Evolutionary conservation across 164 flowering plant species (phyloP).

Genomic region (Brasenia schreberi): DNA sequence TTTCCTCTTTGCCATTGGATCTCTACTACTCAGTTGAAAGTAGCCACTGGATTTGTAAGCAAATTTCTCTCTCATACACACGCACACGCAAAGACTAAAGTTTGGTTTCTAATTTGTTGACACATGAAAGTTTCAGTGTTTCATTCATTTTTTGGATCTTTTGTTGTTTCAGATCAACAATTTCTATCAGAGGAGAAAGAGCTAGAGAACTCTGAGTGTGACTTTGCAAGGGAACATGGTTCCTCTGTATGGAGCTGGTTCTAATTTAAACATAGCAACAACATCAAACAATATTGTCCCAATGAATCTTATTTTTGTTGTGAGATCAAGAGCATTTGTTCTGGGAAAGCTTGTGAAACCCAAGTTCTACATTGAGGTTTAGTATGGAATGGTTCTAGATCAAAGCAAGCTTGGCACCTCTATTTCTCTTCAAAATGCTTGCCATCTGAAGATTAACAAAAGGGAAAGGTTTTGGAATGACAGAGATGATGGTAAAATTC

Average conservation of each 20-base stretch:
- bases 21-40: constrained; percentile 40
- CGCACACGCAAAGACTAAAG: no score
- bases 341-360: constrained; percentile 74
- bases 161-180: constrained; percentile 33
- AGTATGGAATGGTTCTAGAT: constrained; percentile 39
- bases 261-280: constrained; percentile 15
- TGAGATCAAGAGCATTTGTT: constrained; percentile 68
- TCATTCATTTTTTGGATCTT: not conserved
- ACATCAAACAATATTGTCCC: constrained; percentile 22
- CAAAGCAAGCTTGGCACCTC: constrained; percentile 40
- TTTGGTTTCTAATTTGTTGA: no score
- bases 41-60: constrained; percentile 76
- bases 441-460: constrained; percentile 7
- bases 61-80: no score
- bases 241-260: constrained; percentile 69
- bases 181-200: constrained; percentile 60
- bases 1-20: constrained; percentile 51
- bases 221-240: constrained; percentile 42
- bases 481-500: no score
- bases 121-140: not conserved
- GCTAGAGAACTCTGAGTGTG: constrained; percentile 20
- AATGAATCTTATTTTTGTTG: constrained; percentile 47
- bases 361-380: constrained; percentile 37
- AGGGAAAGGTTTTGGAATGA: no score
- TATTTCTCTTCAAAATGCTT: constrained; percentile 22